These are phyloP conservation scores for Nemania bipapillata DNA, from an alignment of 2,329 filamentous ascomycete species.

Conservation along the genomic window DNA sequence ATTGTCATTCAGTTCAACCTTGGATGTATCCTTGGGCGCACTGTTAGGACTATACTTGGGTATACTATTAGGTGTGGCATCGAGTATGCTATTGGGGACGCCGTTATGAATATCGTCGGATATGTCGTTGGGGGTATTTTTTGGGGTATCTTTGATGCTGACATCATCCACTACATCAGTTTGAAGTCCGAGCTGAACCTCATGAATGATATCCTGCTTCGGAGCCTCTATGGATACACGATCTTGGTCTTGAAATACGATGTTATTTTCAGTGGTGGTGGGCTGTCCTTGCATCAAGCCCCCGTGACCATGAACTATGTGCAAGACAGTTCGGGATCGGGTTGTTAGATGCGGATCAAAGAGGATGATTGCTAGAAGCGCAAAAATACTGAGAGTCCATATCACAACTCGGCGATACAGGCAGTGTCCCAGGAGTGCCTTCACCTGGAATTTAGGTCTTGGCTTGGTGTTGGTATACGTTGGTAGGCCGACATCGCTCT, in stretches of 20 bases:
- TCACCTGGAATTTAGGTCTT: conserved; percentile 56
- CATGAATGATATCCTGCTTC: conserved; percentile 23
- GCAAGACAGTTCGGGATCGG: conserved; percentile 46
- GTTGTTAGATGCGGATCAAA: conserved; percentile 50
- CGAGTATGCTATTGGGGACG: background rate
- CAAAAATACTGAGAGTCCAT: conserved; percentile 59
- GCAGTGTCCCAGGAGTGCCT: conserved; percentile 62
- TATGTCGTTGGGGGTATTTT: background rate
- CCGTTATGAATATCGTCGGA: background rate
- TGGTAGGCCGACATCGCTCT: conserved; percentile 49
- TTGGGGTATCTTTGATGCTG: background rate
- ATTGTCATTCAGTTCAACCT: background rate
- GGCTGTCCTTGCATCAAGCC: conserved; percentile 28
- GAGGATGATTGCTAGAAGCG: conserved; percentile 57
- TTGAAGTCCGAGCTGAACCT: conserved; percentile 18
- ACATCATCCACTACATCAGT: conserved; percentile 17
- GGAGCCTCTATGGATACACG: conserved; percentile 13
- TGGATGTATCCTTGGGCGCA: background rate
- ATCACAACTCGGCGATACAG: conserved; percentile 64
- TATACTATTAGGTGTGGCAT: background rate
- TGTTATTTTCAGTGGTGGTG: conserved; percentile 26
- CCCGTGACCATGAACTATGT: conserved; percentile 46
- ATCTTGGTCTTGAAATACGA: conserved; percentile 41
- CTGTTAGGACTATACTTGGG: background rate
- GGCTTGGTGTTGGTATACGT: conserved; percentile 48